phyloP scores from a whole-genome alignment of 257 asterid genomes.

The Ilex aquifolium region DNA sequence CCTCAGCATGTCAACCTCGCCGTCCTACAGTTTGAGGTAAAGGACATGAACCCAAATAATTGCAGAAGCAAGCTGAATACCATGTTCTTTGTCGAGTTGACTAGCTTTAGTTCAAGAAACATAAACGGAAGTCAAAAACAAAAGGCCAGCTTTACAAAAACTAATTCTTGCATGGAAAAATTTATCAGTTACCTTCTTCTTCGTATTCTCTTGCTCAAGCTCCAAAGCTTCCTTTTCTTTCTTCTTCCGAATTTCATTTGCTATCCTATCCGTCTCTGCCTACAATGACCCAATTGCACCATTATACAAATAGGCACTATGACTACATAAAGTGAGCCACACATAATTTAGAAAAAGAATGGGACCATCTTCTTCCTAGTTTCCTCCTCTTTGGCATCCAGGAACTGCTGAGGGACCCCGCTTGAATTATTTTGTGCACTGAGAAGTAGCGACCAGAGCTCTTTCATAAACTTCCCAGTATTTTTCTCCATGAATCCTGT shows the following conservation, averaged over 20 bases:
- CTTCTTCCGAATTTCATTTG: constrained; percentile 67
- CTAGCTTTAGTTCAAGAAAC: constrained; percentile 19
- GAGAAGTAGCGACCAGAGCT: constrained; percentile 82
- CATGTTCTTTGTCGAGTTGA: constrained; percentile 4
- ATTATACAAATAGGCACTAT: constrained; percentile 3
- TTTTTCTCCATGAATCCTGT: constrained; percentile 99
- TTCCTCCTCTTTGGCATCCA: constrained; percentile 98
- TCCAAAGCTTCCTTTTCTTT: constrained; percentile 75
- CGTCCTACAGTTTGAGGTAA: constrained; percentile 99
- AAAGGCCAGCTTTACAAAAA: constrained; percentile 25
- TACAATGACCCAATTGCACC: constrained; percentile 23
- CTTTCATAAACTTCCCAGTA: constrained; percentile 97
- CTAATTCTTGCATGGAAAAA: constrained; percentile 51
- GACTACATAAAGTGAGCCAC: constrained; percentile 1
- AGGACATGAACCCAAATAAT: constrained; percentile 96
- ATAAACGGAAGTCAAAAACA: constrained; percentile 43
- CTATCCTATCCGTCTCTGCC: constrained; percentile 87
- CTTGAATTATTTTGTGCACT: constrained; percentile 90
- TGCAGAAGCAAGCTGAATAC: constrained; percentile 95
- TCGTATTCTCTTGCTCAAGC: constrained; percentile 51
- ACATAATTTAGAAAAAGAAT: constrained; percentile 13
- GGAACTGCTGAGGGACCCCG: constrained; percentile 94
- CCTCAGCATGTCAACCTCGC: constrained; percentile 39
- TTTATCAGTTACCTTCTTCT: constrained; percentile 51
- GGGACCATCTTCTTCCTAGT: constrained; percentile 69